Percentiles rank a stretch among this genome's conserved stretches.
phyloP scores from a whole-genome alignment of 139 green algal species.

The Picochlorum sp. region DNA sequence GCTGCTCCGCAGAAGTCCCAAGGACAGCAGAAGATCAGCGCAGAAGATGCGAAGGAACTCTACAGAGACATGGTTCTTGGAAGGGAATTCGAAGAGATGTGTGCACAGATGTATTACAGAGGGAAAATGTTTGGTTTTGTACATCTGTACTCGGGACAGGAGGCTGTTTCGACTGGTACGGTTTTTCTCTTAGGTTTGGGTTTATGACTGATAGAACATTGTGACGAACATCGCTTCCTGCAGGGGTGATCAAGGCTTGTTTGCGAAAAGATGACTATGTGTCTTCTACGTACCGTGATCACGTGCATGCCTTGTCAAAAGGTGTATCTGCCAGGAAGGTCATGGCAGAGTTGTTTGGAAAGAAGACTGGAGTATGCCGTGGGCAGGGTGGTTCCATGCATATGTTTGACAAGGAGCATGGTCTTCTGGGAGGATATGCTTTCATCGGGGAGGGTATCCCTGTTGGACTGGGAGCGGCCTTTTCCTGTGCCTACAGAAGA shows the following conservation, averaged over 20 bases:
- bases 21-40: conserved; percentile 32
- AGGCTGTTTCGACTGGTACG: conserved; percentile 75
- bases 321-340: conserved; percentile 70
- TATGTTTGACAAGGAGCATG: conserved; percentile 88
- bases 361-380: conserved; percentile 90
- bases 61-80: conserved; percentile 90
- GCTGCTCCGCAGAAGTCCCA: conserved; percentile 14
- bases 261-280: conserved; percentile 82
- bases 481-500: conserved; percentile 72
- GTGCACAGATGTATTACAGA: conserved; percentile 97
- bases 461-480: conserved; percentile 88
- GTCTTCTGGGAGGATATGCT: conserved; percentile 90
- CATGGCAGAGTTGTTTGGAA: conserved; percentile 98
- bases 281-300: conserved; percentile 95
- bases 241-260: conserved; percentile 42
- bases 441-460: conserved; percentile 98
- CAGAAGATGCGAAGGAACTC: conserved; percentile 66
- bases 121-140: conserved; percentile 91
- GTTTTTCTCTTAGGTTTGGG: not conserved
- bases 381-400: conserved; percentile 97
- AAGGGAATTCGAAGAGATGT: conserved; percentile 97
- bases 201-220: not conserved
- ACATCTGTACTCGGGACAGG: conserved; percentile 93
- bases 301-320: conserved; percentile 96
- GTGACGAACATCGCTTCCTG: not conserved